These are phyloP conservation scores for Vanderwaltozyma yarrowii DNA, from an alignment of 805 yeast genomes.

Conservation along the genomic window DNA sequence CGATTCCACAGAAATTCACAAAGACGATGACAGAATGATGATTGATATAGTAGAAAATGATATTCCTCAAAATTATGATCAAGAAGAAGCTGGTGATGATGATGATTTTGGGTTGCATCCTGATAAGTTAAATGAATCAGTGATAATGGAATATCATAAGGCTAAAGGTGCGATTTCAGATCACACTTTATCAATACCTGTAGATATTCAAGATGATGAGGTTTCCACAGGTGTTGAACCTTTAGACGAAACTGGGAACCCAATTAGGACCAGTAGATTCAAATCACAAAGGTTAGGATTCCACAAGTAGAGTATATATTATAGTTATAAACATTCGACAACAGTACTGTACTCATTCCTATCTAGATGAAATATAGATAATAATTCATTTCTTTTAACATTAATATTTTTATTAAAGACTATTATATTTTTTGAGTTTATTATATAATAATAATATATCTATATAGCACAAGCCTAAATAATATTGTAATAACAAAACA, in stretches of 20 bases:
- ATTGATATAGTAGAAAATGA: slow-evolving; percentile 27
- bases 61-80: slow-evolving; percentile 17
- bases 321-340: no score
- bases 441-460: no score
- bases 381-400: no score
- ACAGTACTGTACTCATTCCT: no score
- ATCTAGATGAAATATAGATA: no score
- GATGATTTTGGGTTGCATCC: slow-evolving; percentile 13
- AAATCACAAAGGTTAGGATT: slow-evolving; percentile 19
- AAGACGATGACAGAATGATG: slow-evolving; percentile 20
- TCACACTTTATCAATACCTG: not conserved
- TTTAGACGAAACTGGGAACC: slow-evolving; percentile 52
- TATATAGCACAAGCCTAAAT: no score
- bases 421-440: no score
- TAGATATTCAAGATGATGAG: slow-evolving; percentile 25
- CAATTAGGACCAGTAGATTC: slow-evolving; percentile 54
- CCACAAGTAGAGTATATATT: not conserved
- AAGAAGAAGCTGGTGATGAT: slow-evolving; percentile 6
- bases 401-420: no score
- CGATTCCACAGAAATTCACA: not conserved
- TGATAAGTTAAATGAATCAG: slow-evolving; percentile 36
- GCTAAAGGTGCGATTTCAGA: slow-evolving; percentile 36
- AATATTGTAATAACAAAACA: no score
- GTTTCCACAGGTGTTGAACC: slow-evolving; percentile 55
- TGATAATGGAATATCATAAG: slow-evolving; percentile 46